Evolutionary conservation across 148 eudicot genomes (phyloP), one percentile per base, ranked within the genome.

Genomic region (Chenopodium suecicum): DNA sequence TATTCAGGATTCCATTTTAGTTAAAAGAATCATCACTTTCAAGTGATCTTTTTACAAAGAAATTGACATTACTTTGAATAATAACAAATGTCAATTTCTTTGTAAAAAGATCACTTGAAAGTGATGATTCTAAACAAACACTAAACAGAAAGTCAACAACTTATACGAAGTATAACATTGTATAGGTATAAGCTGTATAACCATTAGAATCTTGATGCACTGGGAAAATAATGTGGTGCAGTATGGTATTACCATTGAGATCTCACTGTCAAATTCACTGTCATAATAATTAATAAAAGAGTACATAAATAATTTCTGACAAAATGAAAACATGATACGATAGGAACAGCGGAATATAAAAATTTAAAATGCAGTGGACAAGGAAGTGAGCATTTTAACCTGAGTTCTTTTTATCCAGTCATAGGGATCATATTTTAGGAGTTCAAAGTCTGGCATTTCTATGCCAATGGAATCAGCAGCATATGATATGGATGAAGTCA

Each of bases 391-490:
- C 65, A 78, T 73, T 41, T 74, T 22, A 23, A 93, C 98, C 98
- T 93, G 98, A 70, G 92, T 84, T 80, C 90, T 86, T 83, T 89
- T 91, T 29, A 92, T 91, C 98, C 98, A 93, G 64, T 95, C 96
- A 82, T 88, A 89, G 34, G 94, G 96, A 84, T 95, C 86, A 70
- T 89, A 89, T 84, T 85, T 88, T 31, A 85, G 83, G 70, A 93
- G 89, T 83, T 93, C 85, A 88, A 89, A 95, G 77, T 27, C 79
- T 56, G 98, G 98, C 74, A 82, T 85, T 83, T 90, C 91, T 89
- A 95, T 88, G 79, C 98, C 98, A 75, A 93, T 88, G 13, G 98
- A 93, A 80, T 91, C 88, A n/a, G 92, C 93, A 73, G 98, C 98
- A 82, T 52, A 88, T 74, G 88, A 84, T 85, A 95, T 89, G 91